Evolutionary conservation across 768 basidiomycete species (phyloP).

Genomic region (Leccinum broughii): DNA sequence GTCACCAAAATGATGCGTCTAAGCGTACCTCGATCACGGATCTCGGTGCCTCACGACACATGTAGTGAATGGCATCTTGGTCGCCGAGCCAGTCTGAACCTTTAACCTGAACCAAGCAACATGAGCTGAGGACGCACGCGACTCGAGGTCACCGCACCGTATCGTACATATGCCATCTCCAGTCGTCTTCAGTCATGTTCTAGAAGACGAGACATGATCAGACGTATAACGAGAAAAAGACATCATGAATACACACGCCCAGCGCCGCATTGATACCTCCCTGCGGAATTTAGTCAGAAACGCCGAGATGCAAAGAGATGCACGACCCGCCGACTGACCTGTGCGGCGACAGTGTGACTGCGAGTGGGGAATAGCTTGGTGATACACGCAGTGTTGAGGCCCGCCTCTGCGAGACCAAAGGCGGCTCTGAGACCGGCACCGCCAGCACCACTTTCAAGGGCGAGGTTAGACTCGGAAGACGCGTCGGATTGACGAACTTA

Average conservation of each 20-base stretch:
- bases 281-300: slow-evolving; percentile 38
- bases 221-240: slow-evolving; percentile 8
- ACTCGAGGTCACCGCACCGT: slow-evolving; percentile 54
- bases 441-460: slow-evolving; percentile 79
- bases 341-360: slow-evolving; percentile 98
- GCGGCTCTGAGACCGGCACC: slow-evolving; percentile 98
- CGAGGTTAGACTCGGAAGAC: slow-evolving; percentile 15
- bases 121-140: slow-evolving; percentile 15
- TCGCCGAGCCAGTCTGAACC: slow-evolving; percentile 99
- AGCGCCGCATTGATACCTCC: slow-evolving; percentile 99
- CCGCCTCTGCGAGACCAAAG: slow-evolving; percentile 97
- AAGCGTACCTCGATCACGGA: slow-evolving; percentile 82
- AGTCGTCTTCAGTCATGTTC: slow-evolving; percentile 99
- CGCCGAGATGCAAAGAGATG: background rate
- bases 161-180: slow-evolving; percentile 99
- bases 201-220: slow-evolving; percentile 28
- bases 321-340: slow-evolving; percentile 47
- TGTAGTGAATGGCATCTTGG: slow-evolving; percentile 99
- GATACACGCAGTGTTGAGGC: slow-evolving; percentile 98
- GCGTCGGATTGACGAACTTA: slow-evolving; percentile 45
- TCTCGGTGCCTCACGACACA: slow-evolving; percentile 96
- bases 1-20: background rate
- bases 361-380: slow-evolving; percentile 98
- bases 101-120: slow-evolving; percentile 70
- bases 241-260: slow-evolving; percentile 56